Base-by-base conservation (phyloP, 1,284 basidiomycete genomes). In the Cryptococcus jaspeensis region DNA sequence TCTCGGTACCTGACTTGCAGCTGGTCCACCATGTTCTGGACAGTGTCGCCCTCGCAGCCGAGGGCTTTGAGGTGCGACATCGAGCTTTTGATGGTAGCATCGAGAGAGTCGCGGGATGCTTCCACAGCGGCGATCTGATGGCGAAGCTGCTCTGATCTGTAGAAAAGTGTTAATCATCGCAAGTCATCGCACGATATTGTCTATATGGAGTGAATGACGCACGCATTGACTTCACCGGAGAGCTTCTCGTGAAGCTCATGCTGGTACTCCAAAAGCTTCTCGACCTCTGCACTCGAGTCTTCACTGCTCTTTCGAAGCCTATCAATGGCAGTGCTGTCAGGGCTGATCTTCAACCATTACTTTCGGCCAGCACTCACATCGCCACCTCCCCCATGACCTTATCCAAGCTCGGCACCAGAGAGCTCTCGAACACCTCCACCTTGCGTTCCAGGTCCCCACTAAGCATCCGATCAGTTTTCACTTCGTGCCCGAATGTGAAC, bases 41-140 rank as follows among this genome's bases (percentile, higher is more conserved):
- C 4, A 32, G 53, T 45, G 16, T 53, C 36, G 16, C 28, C 46
- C n/a, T 58, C 46, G 25, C 40, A 58, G 5, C 56, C 56, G n/a
- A 32, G 36, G 6, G 46, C 12, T 13, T 38, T 25, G 15, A 51
- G 18, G 18, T 51, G 28, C 8, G 43, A 16, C 16, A 38, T n/a
- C 23, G 18, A 38, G 15, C 49, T 51, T n/a, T 50, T 40, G 11
- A 43, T 20, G n/a, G 37, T 22, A 15, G 9, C 42, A 16, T 53
- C 46, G 36, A 53, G 47, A 32, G 36, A 16, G 16, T 58, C 56
- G 12, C 40, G 18, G 12, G 8, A 36, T 1, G 20, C 37, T 6
- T 40, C 22, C 1, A 15, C 7, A 16, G 13, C 39, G 15, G 43
- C 42, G 8, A 45, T 6, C 2, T 23, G 37, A 18, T 20, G 28